Evolutionary conservation across 2,329 filamentous ascomycete genomes (phyloP), one percentile per base, ranked within the genome.

Genomic region (Apiospora saccharicola): DNA sequence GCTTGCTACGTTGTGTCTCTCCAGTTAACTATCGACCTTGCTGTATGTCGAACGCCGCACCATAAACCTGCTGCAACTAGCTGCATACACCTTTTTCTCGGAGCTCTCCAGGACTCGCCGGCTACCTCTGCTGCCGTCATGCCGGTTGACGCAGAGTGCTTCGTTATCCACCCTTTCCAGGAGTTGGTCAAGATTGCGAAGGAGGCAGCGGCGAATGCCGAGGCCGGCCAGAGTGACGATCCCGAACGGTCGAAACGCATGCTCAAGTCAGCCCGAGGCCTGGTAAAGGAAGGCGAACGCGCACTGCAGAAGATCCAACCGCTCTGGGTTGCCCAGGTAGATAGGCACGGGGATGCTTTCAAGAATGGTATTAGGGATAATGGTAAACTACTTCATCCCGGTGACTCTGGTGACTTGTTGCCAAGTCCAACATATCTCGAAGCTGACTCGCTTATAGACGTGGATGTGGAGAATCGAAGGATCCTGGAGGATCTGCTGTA

Each of bases 401-500:
- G 24, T 47, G 26, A 34, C 8, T 43, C 30, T 61, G 6, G n/a
- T 4, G 16, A 19, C 7, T 8, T 30, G 30, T 34, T 14, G 14
- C 5, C 34, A 7, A n/a, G 10, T 13, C 8, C 19, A 41, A 64
- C 8, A 5, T 4, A 41, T n/a, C 34, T 41, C 10, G 34, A 64
- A 24, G 47, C 76, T 76, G 30, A 78, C 72, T 26, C 46, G 46
- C 41, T 69, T 67, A 24, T 57, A 78, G 76, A 78, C 41, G 71
- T 61, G 8, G 75, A 78, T 10, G 47, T 75, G 57, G 75, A 77
- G 68, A 76, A 74, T 19, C 77, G 77, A 34, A 75, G 81, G 14
- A 72, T 75, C 22, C 75, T 85, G 4, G 83, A 85, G 68, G 82
- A 84, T 70, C 76, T 85, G 3, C 79, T 85, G 8, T 85, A 85